These are phyloP conservation scores for Phylloporus sp. DNA, from an alignment of 1,284 basidiomycete genomes.

Conservation along the genomic window DNA sequence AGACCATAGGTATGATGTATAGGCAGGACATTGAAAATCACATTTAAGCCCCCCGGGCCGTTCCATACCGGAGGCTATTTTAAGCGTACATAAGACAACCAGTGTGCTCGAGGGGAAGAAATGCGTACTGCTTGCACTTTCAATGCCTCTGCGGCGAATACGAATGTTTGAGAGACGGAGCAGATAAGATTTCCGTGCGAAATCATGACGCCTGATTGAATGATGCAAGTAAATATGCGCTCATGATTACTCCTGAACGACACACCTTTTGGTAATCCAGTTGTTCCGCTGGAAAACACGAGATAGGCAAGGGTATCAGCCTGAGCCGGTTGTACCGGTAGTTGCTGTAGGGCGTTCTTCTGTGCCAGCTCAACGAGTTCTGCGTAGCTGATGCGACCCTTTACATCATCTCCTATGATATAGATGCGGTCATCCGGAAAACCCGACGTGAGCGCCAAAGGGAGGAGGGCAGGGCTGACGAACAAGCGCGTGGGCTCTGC, in stretches of 20 bases:
- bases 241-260: neutral
- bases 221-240: constrained; percentile 6
- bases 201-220: constrained; percentile 70
- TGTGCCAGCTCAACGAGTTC: constrained; percentile 54
- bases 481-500: constrained; percentile 68
- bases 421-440: constrained; percentile 61
- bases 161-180: constrained; percentile 53
- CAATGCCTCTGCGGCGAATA: constrained; percentile 41
- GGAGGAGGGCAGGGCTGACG: constrained; percentile 61
- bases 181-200: constrained; percentile 73
- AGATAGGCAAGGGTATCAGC: constrained; percentile 74
- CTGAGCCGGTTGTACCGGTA: constrained; percentile 55
- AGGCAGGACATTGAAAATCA: constrained; percentile 67
- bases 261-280: constrained; percentile 76
- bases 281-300: constrained; percentile 81
- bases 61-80: constrained; percentile 49
- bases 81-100: neutral
- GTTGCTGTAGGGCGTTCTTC: constrained; percentile 47
- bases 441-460: constrained; percentile 58
- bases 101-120: neutral
- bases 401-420: constrained; percentile 54
- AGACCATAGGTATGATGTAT: constrained; percentile 76
- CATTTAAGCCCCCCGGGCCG: constrained; percentile 52
- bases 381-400: constrained; percentile 52
- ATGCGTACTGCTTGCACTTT: constrained; percentile 33